These are phyloP conservation scores for Hirschfeldia incana DNA, from an alignment of 345 rosid genomes.

Conservation along the genomic window DNA sequence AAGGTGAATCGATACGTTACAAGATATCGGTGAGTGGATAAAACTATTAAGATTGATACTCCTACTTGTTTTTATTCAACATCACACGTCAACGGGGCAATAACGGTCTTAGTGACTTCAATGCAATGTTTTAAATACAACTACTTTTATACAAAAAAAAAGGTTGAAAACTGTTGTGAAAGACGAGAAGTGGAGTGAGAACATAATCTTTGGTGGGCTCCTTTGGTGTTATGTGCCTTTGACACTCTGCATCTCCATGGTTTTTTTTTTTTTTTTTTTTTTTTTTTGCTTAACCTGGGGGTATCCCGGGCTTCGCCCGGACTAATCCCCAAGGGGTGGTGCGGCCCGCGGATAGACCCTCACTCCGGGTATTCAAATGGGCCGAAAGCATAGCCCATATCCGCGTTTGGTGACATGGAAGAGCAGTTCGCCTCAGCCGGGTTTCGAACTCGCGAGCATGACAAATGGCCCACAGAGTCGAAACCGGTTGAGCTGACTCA, in stretches of 20 bases:
- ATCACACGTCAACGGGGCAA: not conserved
- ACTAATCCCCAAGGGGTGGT: too few relatives aligned
- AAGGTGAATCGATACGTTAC: conserved; percentile 45
- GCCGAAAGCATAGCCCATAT: too few relatives aligned
- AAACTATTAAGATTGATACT: not conserved
- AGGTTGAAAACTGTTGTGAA: conserved; percentile 29
- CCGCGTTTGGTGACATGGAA: too few relatives aligned
- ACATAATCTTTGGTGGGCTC: conserved; percentile 39
- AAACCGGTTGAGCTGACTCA: too few relatives aligned
- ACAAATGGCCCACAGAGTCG: too few relatives aligned
- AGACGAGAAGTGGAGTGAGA: conserved; percentile 33
- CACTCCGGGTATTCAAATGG: too few relatives aligned
- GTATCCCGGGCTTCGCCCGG: too few relatives aligned
- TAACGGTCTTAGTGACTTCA: conserved; percentile 26
- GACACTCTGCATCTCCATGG: conserved; percentile 28
- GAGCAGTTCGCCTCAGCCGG: too few relatives aligned
- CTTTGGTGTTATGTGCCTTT: conserved; percentile 24
- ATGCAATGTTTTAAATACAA: conserved; percentile 23
- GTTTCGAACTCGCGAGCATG: too few relatives aligned
- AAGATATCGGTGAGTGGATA: conserved; percentile 1
- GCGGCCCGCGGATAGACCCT: too few relatives aligned
- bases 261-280: too few relatives aligned
- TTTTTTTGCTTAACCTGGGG: too few relatives aligned
- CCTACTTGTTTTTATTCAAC: not conserved
- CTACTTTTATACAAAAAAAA: conserved; percentile 9